These are phyloP conservation scores for Pezicula radicicola DNA, from an alignment of 2,329 filamentous ascomycete genomes.

Conservation along the genomic window DNA sequence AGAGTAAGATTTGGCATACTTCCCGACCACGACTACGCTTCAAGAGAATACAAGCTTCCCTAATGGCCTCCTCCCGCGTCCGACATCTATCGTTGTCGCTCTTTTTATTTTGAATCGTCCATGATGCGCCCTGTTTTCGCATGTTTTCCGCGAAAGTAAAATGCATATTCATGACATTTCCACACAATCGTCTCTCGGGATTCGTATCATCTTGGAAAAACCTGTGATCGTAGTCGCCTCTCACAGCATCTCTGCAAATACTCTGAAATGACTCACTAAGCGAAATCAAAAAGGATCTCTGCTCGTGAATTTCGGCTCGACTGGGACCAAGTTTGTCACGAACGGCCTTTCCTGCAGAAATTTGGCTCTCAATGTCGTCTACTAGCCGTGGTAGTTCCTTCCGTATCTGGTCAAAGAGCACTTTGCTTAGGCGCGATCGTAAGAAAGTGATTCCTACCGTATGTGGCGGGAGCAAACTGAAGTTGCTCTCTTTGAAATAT, in stretches of 20 bases:
- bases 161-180: slow-evolving; percentile 9
- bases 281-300: not conserved
- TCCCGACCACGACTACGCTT: slow-evolving; percentile 15
- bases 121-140: slow-evolving; percentile 1
- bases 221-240: slow-evolving; percentile 5
- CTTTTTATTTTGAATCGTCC: slow-evolving; percentile 6
- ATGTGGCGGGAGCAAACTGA: slow-evolving; percentile 8
- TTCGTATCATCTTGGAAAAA: slow-evolving; percentile 2
- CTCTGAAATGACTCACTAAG: slow-evolving; percentile 6
- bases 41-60: slow-evolving; percentile 9
- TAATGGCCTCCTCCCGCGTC: slow-evolving; percentile 11
- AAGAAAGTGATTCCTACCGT: slow-evolving; percentile 7
- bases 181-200: slow-evolving; percentile 7
- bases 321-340: slow-evolving; percentile 3
- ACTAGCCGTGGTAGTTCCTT: slow-evolving; percentile 4
- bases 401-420: slow-evolving; percentile 6
- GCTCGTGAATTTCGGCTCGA: not conserved
- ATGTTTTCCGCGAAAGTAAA: slow-evolving; percentile 8
- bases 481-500: slow-evolving; percentile 12
- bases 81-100: not conserved
- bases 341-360: not conserved
- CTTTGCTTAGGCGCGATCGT: slow-evolving; percentile 8
- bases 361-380: slow-evolving; percentile 3
- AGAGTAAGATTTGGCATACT: slow-evolving; percentile 3
- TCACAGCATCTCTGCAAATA: slow-evolving; percentile 3